Conservation (phyloP, 305 asterid genomes). For the Solanum hybrid region DNA sequence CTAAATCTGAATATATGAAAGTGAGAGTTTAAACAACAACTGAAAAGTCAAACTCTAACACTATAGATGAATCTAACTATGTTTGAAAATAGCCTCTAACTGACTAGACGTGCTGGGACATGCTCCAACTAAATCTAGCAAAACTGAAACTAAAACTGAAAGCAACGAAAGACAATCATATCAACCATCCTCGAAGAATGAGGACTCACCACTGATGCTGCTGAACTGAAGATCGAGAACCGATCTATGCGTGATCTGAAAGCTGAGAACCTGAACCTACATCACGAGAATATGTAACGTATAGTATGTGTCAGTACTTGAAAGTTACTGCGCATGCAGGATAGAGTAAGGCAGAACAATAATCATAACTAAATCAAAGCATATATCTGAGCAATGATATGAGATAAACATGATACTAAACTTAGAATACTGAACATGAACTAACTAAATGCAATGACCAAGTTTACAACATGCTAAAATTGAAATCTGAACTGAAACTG, state of each 20-base stretch:
- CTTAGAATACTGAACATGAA: background rate
- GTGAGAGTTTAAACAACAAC: background rate
- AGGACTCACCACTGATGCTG: background rate
- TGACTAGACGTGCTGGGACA: background rate
- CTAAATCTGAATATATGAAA: background rate
- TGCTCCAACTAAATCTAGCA: background rate
- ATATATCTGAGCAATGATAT: background rate
- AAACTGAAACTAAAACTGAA: background rate
- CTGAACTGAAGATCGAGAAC: background rate
- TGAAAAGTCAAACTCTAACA: background rate
- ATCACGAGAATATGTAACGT: background rate
- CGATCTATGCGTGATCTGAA: background rate
- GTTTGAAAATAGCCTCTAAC: background rate
- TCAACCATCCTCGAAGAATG: background rate
- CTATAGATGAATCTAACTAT: background rate
- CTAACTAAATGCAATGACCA: background rate
- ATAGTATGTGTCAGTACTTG: background rate
- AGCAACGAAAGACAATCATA: background rate
- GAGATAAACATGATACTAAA: background rate
- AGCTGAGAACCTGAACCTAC: background rate
- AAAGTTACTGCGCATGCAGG: background rate
- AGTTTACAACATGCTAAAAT: background rate
- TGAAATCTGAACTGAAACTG: background rate
- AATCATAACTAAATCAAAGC: background rate
- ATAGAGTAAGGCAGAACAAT: background rate